These are phyloP conservation scores for Cardiospermum halicacabum DNA, from an alignment of 345 rosid species.

Conservation along the genomic window DNA sequence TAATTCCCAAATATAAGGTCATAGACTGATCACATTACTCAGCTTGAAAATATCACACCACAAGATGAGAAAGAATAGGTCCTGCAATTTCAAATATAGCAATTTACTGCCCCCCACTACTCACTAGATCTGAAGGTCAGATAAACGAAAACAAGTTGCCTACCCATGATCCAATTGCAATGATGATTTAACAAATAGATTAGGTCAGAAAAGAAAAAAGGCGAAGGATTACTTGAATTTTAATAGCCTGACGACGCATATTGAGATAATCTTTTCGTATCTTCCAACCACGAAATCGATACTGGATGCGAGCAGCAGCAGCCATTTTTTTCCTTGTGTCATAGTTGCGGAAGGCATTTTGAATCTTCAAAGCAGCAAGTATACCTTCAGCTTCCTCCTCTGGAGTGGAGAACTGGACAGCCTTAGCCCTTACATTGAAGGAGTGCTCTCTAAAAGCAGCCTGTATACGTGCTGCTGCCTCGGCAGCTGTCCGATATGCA, in stretches of 20 bases:
- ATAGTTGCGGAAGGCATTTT: constrained; percentile 79
- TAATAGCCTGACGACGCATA: constrained; percentile 69
- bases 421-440: constrained; percentile 44
- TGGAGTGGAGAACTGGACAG: constrained; percentile 35
- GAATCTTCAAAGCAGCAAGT: constrained; percentile 92
- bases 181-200: background rate
- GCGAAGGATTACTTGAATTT: constrained; percentile 66
- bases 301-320: constrained; percentile 81
- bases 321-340: constrained; percentile 65
- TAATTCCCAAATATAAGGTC: background rate
- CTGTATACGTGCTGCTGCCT: constrained; percentile 90
- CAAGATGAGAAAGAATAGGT: background rate
- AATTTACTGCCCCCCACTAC: background rate
- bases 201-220: constrained; percentile 1
- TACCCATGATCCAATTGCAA: background rate
- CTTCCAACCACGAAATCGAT: constrained; percentile 89
- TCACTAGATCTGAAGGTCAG: background rate
- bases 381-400: constrained; percentile 71
- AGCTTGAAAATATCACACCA: background rate
- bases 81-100: background rate
- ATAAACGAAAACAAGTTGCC: background rate
- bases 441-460: constrained; percentile 83
- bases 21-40: background rate
- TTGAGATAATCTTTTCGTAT: constrained; percentile 60
- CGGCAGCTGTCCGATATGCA: constrained; percentile 83